A percentile compares a stretch with the other conserved stretches of the same genome.
These are phyloP conservation scores for Thymus mandschuricus DNA, from an alignment of 257 asterid genomes.

Conservation along the genomic window DNA sequence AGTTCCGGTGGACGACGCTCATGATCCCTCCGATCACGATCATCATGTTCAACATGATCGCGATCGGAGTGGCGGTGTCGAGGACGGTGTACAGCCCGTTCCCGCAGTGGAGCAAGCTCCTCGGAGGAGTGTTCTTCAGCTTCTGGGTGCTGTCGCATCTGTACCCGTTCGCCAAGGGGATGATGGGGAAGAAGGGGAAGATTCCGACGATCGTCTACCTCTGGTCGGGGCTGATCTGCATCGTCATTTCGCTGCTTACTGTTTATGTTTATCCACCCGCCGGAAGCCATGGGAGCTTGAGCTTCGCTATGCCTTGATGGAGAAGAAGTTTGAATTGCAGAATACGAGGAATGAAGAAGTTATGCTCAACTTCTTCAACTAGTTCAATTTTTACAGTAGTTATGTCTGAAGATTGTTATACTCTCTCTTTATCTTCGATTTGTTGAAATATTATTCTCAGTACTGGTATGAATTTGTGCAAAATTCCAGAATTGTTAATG, in stretches of 20 bases:
- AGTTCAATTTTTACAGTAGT: too few species aligned
- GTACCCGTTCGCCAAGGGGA: slow-evolving; percentile 86
- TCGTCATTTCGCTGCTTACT: slow-evolving; percentile 70
- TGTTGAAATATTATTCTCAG: too few species aligned
- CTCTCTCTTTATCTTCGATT: neutral
- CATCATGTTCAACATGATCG: slow-evolving; percentile 72
- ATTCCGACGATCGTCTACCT: slow-evolving; percentile 79
- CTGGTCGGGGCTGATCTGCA: slow-evolving; percentile 93
- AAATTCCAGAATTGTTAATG: too few species aligned
- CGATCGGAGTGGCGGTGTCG: slow-evolving; percentile 68
- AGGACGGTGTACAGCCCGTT: slow-evolving; percentile 77
- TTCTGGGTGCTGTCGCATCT: slow-evolving; percentile 92
- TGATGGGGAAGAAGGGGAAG: slow-evolving; percentile 87
- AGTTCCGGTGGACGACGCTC: slow-evolving; percentile 77
- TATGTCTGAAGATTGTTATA: neutral
- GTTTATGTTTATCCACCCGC: slow-evolving; percentile 70
- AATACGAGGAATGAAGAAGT: slow-evolving; percentile 8
- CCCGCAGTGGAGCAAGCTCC: slow-evolving; percentile 84
- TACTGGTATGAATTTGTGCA: too few species aligned
- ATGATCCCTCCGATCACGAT: slow-evolving; percentile 89
- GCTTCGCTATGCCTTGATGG: slow-evolving; percentile 44
- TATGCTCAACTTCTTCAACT: slow-evolving; percentile 5
- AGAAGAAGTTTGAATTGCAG: neutral
- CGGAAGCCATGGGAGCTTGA: slow-evolving; percentile 45
- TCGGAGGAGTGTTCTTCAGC: slow-evolving; percentile 90